Base-by-base conservation (phyloP, 495 filamentous ascomycete species). In the Penicillium fimorum region DNA sequence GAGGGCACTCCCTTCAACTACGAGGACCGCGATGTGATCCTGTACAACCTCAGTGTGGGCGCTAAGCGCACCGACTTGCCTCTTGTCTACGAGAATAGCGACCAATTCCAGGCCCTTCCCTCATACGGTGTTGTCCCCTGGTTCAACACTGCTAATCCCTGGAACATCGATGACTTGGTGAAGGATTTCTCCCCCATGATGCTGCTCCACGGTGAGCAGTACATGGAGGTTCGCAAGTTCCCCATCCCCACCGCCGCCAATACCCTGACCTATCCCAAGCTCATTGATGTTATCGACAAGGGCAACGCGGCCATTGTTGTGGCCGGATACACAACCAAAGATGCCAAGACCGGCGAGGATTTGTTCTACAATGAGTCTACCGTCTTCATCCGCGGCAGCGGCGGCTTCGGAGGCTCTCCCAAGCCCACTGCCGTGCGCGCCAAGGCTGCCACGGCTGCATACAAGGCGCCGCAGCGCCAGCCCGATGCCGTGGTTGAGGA, bases 111-210 rank as follows among this genome's bases (percentile, higher is more conserved):
- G 72, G 87, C 87, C 48, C 81, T 98, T 40, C 94, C 94, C 40
- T 96, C 92, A 30, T 98, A 89, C 72, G 94, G 91, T 72, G 95
- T 97, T 50, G 83, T 98, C 68, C 95, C 94, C 17, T 87, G 84
- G 69, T 97, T 98, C 77, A 87, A 88, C 78, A 86, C 92, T 61
- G 79, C 85, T 57, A 78, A 82, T 48, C 91, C 95, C 50, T 98
- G 87, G 80, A 83, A 77, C 76, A 77, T 93, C 60, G 81, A 86
- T 58, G 90, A 96, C 24, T 77, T 98, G 58, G 86, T 97, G 41
- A 90, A 91, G 67, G 90, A 97, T 77, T 98, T 96, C 82, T 89
- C 83, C 5, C 93, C 92, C 59, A 98, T 97, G 95, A 96, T 97
- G 92, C 85, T 98, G 48, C 87, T 98, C 18, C 94, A 98, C 80